Base-by-base conservation (phyloP, 495 filamentous ascomycete genomes). In the Tuber melanosporum region DNA sequence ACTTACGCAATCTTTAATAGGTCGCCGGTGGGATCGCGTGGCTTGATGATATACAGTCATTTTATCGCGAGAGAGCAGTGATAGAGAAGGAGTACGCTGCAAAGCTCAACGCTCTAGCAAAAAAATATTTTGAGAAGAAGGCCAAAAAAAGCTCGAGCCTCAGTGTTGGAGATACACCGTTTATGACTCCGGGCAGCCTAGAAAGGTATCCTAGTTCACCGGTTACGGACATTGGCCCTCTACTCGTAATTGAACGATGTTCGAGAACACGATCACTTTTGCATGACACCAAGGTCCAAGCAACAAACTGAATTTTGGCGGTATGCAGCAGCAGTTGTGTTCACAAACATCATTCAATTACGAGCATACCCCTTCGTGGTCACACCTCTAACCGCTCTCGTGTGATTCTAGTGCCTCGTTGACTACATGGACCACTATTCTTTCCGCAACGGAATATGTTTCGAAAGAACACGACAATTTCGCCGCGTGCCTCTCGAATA, bases 71-170 rank as follows among this genome's bases (percentile, higher is more conserved):
- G 85, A 89, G 96, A 73, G 93, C 93, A 79, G 90, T 84, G 26
- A 97, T 98, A 83, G 95, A 99, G 85, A 98, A 97, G 85, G 96
- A 98, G 84, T 98, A 99, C 85, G 91, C 93, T 77, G 86, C 90
- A 70, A 98, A 93, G 85, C 89, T 99, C 52, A 92, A 89, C 76
- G 90, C 89, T 3, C 86, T 99, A 72, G 94, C 94, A 74, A 95
- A 94, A 87, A 97, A 94, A 83, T 98, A 97, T 86, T 93, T 92
- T 80, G 96, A 99, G 84, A 97, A 95, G 86, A 98, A 97, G 86
- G 89, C 91, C 20, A 94, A 91, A 86, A 97, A 96, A 86, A 91
- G 92, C 44, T 92, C 93, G 80, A 91, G 87, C 79, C 82, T 99
- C 78, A 97, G 94, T 83, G 95, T 99, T 62, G 95, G 95, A 78